These are phyloP conservation scores for Fusarium bactridioides DNA, from an alignment of 2,329 filamentous ascomycete species.

Conservation along the genomic window DNA sequence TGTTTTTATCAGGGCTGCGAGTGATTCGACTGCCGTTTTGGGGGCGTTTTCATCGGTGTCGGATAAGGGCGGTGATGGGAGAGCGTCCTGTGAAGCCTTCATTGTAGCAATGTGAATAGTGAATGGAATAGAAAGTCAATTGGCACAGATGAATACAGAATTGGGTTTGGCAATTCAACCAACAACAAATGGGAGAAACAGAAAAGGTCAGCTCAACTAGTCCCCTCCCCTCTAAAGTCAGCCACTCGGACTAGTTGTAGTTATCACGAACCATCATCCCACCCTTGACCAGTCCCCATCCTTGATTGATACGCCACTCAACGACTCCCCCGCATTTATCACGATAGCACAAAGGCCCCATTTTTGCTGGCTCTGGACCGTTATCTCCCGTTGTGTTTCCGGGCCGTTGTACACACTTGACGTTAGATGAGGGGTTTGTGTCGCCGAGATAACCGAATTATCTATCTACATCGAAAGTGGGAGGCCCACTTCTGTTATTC, in stretches of 20 bases:
- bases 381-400: neutral
- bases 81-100: neutral
- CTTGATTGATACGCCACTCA: neutral
- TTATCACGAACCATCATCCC: neutral
- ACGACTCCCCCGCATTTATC: neutral
- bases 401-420: neutral
- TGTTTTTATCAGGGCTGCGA: neutral
- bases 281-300: neutral
- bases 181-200: neutral
- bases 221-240: neutral
- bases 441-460: neutral
- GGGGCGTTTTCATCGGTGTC: neutral
- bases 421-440: neutral
- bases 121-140: neutral
- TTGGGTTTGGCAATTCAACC: fast-evolving
- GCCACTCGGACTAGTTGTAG: neutral
- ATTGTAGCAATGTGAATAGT: neutral
- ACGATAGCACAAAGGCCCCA: neutral
- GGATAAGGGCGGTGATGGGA: neutral
- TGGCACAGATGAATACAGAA: neutral
- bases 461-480: neutral
- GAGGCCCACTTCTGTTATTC: neutral
- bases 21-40: neutral
- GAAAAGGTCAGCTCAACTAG: neutral
- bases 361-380: neutral